These are phyloP conservation scores for Polytrichum formosum DNA, from an alignment of 225 moss, liverwort and hornwort species.

Conservation along the genomic window DNA sequence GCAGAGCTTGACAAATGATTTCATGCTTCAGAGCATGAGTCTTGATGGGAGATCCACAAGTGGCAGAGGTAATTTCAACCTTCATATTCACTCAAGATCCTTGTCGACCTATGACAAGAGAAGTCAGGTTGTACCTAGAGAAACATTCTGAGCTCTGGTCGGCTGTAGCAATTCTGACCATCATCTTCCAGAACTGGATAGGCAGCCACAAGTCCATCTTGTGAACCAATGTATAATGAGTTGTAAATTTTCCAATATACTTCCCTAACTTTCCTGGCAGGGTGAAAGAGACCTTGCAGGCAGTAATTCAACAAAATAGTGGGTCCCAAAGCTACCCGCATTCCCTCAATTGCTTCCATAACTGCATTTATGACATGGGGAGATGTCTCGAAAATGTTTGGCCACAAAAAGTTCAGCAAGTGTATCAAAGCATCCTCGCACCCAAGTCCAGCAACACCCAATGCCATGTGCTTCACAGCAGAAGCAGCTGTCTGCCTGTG, in stretches of 20 bases:
- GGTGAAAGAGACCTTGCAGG: constrained; percentile 94
- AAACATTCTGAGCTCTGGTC: constrained; percentile 98
- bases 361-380: constrained; percentile 99
- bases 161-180: constrained; percentile 84
- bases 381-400: constrained; percentile 99
- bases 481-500: constrained; percentile 98
- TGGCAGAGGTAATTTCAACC: constrained; percentile 1
- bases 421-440: constrained; percentile 98
- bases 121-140: constrained; percentile 32
- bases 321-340: constrained; percentile 96
- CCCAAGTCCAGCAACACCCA: constrained; percentile 95
- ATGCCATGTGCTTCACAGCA: constrained; percentile 97
- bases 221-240: constrained; percentile 90
- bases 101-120: constrained; percentile 6
- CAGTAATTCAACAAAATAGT: constrained; percentile 91
- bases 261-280: constrained; percentile 95
- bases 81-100: constrained; percentile 15
- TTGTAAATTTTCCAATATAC: constrained; percentile 99
- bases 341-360: constrained; percentile 99
- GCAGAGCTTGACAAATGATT: constrained; percentile 3
- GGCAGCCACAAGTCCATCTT: constrained; percentile 88
- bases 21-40: background rate
- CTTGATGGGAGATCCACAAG: constrained; percentile 3
- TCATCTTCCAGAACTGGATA: constrained; percentile 97
- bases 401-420: constrained; percentile 92